Percentiles rank a stretch among this genome's conserved stretches.
phyloP scores from a whole-genome alignment of 1,284 basidiomycete genomes.

The Chalciporus piperatoides region DNA sequence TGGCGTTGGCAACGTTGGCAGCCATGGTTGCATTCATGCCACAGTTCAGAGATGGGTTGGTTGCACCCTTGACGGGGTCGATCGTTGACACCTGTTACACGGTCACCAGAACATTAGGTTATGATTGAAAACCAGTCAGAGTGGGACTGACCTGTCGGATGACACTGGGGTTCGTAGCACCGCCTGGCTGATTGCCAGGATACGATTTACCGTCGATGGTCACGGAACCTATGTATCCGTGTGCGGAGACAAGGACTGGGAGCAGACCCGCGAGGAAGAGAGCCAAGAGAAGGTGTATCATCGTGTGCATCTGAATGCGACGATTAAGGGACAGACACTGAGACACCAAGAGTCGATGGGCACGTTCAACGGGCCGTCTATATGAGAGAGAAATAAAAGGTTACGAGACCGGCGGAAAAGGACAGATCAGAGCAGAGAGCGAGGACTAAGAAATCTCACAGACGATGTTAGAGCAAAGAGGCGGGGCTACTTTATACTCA shows the following conservation, averaged over 20 bases:
- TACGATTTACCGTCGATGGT: slow-evolving; percentile 34
- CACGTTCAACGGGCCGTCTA: slow-evolving; percentile 23
- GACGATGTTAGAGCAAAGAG: slow-evolving; percentile 1
- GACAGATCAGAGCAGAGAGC: neutral
- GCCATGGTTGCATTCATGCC: slow-evolving; percentile 41
- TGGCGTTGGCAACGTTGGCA: slow-evolving; percentile 35
- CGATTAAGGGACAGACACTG: neutral
- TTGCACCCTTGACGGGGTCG: slow-evolving; percentile 41
- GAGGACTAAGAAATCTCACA: neutral
- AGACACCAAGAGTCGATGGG: neutral
- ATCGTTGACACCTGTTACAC: slow-evolving; percentile 28
- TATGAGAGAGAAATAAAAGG: slow-evolving; percentile 11
- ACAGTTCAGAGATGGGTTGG: slow-evolving; percentile 39
- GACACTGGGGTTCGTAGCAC: slow-evolving; percentile 25
- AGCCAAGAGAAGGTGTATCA: slow-evolving; percentile 16
- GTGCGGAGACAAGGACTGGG: slow-evolving; percentile 27
- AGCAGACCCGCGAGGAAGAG: slow-evolving; percentile 15
- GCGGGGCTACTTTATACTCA: slow-evolving; percentile 21
- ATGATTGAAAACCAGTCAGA: neutral
- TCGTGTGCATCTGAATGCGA: slow-evolving; percentile 1
- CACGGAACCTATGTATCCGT: slow-evolving; percentile 31
- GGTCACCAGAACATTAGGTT: neutral
- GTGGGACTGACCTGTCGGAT: slow-evolving; percentile 32
- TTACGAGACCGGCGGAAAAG: neutral
- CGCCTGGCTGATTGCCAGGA: slow-evolving; percentile 30